Evolutionary conservation across 176 grass and related monocot genomes (phyloP).

Genomic region (Avena eriantha): DNA sequence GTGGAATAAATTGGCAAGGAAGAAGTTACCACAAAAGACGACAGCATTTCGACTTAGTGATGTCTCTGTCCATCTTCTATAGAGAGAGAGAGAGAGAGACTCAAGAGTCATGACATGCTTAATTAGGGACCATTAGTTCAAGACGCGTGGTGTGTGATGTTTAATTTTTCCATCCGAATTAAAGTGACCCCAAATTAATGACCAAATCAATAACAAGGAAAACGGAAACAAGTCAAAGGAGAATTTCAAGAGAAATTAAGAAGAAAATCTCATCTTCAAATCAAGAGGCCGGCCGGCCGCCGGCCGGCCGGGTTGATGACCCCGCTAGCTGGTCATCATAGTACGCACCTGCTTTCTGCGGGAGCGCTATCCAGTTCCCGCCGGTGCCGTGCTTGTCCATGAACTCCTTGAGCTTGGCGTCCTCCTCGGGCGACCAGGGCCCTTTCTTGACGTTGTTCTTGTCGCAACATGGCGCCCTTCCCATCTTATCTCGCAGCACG

Average conservation of each 20-base stretch:
- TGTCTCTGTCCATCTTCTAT: slow-evolving; percentile 5
- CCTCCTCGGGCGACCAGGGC: slow-evolving; percentile 94
- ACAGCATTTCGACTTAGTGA: not conserved
- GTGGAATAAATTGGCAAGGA: not conserved
- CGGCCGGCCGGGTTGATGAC: no score
- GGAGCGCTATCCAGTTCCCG: slow-evolving; percentile 96
- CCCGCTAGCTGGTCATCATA: no score
- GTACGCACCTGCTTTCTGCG: slow-evolving; percentile 76
- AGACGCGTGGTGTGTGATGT: not conserved
- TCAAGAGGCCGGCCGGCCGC: no score
- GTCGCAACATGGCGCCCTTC: slow-evolving; percentile 93
- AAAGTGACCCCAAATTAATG: not conserved
- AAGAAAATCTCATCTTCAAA: not conserved
- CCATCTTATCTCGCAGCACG: slow-evolving; percentile 47
- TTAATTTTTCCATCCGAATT: not conserved
- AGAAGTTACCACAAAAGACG: not conserved
- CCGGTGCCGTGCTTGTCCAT: slow-evolving; percentile 91
- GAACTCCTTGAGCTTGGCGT: slow-evolving; percentile 91
- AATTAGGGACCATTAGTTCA: not conserved
- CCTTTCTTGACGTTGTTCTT: slow-evolving; percentile 97
- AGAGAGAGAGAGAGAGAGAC: not conserved
- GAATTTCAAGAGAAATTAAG: not conserved
- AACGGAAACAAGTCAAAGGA: not conserved
- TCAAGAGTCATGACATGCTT: not conserved
- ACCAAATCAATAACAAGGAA: not conserved